These are phyloP conservation scores for Kazachstania kunashirensis DNA, from an alignment of 805 yeast genomes.

Conservation along the genomic window DNA sequence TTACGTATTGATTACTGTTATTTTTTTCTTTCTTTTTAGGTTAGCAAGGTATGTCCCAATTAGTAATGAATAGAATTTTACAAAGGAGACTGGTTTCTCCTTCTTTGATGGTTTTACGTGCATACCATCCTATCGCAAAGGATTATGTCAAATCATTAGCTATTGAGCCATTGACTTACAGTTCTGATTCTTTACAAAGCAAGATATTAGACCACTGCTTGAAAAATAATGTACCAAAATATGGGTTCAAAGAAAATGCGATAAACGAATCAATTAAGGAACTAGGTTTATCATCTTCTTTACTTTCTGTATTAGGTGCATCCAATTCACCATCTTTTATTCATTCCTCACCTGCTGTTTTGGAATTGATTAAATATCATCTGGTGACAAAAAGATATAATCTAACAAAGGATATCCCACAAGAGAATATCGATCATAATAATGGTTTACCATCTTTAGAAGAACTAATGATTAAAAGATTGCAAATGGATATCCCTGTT, in stretches of 20 bases:
- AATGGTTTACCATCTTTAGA: constrained; percentile 30
- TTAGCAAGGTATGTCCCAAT: constrained; percentile 1
- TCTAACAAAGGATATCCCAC: constrained; percentile 31
- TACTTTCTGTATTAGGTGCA: constrained; percentile 25
- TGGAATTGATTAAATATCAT: constrained; percentile 48
- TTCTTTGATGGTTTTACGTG: constrained; percentile 5
- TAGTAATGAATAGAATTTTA: background rate
- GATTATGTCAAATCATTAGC: constrained; percentile 17
- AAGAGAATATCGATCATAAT: constrained; percentile 8
- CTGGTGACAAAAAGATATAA: constrained; percentile 39
- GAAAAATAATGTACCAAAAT: constrained; percentile 22
- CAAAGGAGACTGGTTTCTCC: background rate
- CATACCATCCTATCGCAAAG: constrained; percentile 20
- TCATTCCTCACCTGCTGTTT: constrained; percentile 27
- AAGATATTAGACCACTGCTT: constrained; percentile 21
- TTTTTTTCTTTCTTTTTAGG: too few species aligned
- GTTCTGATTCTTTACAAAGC: constrained; percentile 21
- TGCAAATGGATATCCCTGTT: constrained; percentile 36
- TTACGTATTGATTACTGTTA: too few species aligned
- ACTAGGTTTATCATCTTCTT: constrained; percentile 20
- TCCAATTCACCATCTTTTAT: constrained; percentile 26
- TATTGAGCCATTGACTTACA: constrained; percentile 21
- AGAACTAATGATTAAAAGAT: constrained; percentile 38
- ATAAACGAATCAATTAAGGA: constrained; percentile 22
- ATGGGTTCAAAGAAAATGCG: constrained; percentile 27